Conservation (phyloP, 495 filamentous ascomycete species). For the Wilcoxina mikolae region DNA sequence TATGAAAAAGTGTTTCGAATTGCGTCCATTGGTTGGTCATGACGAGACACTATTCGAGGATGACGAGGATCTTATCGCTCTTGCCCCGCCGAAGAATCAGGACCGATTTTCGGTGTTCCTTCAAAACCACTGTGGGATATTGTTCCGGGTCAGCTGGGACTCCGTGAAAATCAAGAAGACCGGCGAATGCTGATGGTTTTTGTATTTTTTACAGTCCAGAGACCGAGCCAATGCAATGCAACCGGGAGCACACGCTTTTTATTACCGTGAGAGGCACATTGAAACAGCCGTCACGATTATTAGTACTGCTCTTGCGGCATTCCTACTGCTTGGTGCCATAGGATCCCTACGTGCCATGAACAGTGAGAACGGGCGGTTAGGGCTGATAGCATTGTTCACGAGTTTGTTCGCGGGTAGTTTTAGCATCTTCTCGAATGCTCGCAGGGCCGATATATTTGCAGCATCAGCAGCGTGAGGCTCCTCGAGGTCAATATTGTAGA, state of each 20-base stretch:
- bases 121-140: neutral
- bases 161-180: too few species aligned
- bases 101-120: neutral
- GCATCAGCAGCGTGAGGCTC: neutral
- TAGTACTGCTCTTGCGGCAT: too few species aligned
- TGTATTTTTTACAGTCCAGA: too few species aligned
- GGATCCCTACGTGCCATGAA: too few species aligned
- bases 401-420: neutral
- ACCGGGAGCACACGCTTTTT: too few species aligned
- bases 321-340: too few species aligned
- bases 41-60: neutral
- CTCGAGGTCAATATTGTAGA: neutral
- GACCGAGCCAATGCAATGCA: too few species aligned
- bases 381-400: neutral
- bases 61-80: neutral
- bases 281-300: too few species aligned
- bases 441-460: neutral
- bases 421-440: neutral
- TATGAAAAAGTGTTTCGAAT: neutral
- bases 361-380: neutral
- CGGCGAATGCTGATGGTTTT: too few species aligned
- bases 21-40: neutral
- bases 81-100: neutral
- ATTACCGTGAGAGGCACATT: too few species aligned
- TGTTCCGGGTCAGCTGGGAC: too few species aligned